A percentile compares a stretch with the other conserved stretches of the same genome.
These are phyloP conservation scores for Stephanodiscus triporus DNA, from an alignment of 108 stramenopile species.

Conservation along the genomic window DNA sequence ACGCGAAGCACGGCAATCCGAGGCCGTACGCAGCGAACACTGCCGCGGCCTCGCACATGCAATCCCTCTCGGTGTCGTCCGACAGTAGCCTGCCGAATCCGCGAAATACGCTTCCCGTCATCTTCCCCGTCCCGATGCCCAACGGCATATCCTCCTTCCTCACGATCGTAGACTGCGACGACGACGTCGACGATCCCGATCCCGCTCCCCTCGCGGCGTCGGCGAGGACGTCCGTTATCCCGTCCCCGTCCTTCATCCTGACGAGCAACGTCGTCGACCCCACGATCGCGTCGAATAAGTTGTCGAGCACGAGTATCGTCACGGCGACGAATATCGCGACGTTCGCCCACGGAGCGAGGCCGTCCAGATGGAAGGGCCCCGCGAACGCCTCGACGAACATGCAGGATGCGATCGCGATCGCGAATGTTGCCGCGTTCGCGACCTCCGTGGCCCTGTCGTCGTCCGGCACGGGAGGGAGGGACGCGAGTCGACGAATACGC, in stretches of 20 bases:
- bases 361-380: slow-evolving; percentile 52
- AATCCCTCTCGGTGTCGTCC: slow-evolving; percentile 93
- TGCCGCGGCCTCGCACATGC: slow-evolving; percentile 91
- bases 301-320: slow-evolving; percentile 69
- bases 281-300: slow-evolving; percentile 82
- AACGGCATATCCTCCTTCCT: slow-evolving; percentile 71
- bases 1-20: slow-evolving; percentile 95
- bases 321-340: slow-evolving; percentile 58
- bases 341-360: slow-evolving; percentile 60
- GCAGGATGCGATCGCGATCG: slow-evolving; percentile 71
- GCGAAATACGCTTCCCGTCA: slow-evolving; percentile 74
- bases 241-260: slow-evolving; percentile 62
- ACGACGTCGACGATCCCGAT: slow-evolving; percentile 56
- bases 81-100: slow-evolving; percentile 85
- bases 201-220: no score
- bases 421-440: slow-evolving; percentile 64
- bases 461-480: slow-evolving; percentile 64
- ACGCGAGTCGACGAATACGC: slow-evolving; percentile 51
- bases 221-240: slow-evolving; percentile 60
- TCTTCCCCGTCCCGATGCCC: slow-evolving; percentile 75
- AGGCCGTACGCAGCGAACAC: slow-evolving; percentile 87
- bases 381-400: slow-evolving; percentile 66
- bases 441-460: slow-evolving; percentile 88
- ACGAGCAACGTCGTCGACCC: slow-evolving; percentile 38
- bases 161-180: slow-evolving; percentile 33